Evolutionary conservation across 768 basidiomycete genomes (phyloP), one percentile per base, ranked within the genome.

Genomic region (Pleurotus djamor): DNA sequence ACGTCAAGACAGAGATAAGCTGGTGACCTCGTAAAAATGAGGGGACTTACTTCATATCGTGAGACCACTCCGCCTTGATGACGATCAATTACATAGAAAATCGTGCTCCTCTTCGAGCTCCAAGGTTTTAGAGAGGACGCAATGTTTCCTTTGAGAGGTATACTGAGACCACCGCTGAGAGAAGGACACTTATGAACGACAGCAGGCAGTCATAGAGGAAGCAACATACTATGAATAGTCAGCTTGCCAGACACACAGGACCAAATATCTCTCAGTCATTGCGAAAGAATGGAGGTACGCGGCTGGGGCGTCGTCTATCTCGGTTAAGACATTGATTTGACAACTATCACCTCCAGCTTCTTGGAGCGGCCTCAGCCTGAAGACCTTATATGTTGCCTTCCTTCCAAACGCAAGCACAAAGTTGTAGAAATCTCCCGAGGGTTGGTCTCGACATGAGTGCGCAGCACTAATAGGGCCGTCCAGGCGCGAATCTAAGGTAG

Each of bases 31-130:
- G 10, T 2, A 2, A 6, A 10, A 32, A 17, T 16, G 16, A 12
- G 7, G 9, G 8, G 28, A 43, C 52, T 16, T 58, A 65, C 57
- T 58, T 69, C 68, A 63, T 76, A 77, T 57, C 69, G 72, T 47
- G 74, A 70, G 4, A 77, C 65, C 36, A 78, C 65, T 0, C 76
- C 76, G 16, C 67, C 70, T 32, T 68, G 61, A 58, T 68, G 65
- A 50, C 76, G 72, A 61, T 77, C 74, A 48, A 78, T 59, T 52
- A 78, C 69, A 34, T 74, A 77, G 69, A 75, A 78, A 41, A 71
- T 45, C 0, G 72, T 67, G 43, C 68, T 64, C 21, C 57, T 52
- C n/a, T 68, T 61, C 0, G 68, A 64, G 13, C 72, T 64, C 45
- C 74, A 77, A 33, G 65, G 65, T 45, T 68, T 65, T 41, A 77